A percentile compares a stretch with the other conserved stretches of the same genome.
Conservation (phyloP, 1,139 yeast genomes). For the Torulaspora pretoriensis region DNA sequence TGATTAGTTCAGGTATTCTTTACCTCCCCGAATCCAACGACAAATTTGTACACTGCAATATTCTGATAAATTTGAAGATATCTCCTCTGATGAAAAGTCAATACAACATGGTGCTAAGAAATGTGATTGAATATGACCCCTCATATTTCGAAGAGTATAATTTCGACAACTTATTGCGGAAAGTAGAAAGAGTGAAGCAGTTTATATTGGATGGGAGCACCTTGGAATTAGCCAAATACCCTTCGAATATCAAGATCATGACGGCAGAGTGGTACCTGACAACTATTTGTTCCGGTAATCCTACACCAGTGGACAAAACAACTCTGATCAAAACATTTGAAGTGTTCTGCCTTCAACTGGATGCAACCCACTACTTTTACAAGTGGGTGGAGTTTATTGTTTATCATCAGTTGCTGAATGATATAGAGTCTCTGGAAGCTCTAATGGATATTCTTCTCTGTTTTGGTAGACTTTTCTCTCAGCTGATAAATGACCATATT, state of each 20-base stretch:
- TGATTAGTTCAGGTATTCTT: slow-evolving; percentile 80
- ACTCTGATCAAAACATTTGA: slow-evolving; percentile 24
- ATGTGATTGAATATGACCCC: slow-evolving; percentile 34
- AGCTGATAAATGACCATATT: slow-evolving; percentile 34
- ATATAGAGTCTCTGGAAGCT: slow-evolving; percentile 30
- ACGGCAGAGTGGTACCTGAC: slow-evolving; percentile 35
- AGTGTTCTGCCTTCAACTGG: slow-evolving; percentile 28
- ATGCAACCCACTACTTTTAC: slow-evolving; percentile 31
- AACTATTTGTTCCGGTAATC: slow-evolving; percentile 26
- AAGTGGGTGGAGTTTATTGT: slow-evolving; percentile 36
- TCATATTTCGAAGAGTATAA: slow-evolving; percentile 27
- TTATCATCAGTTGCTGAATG: slow-evolving; percentile 32
- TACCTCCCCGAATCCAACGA: slow-evolving; percentile 43
- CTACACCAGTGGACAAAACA: slow-evolving; percentile 19
- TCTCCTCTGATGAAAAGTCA: slow-evolving; percentile 39
- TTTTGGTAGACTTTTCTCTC: slow-evolving; percentile 32
- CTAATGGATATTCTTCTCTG: slow-evolving; percentile 31
- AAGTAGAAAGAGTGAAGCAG: slow-evolving; percentile 25
- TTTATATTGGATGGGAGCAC: slow-evolving; percentile 14
- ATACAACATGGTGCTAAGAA: slow-evolving; percentile 40
- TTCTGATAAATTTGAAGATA: slow-evolving; percentile 38
- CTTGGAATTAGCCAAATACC: slow-evolving; percentile 14
- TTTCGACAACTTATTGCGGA: slow-evolving; percentile 25
- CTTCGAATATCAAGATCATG: slow-evolving; percentile 31
- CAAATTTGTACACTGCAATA: slow-evolving; percentile 36